A percentile compares a stretch with the other conserved stretches of the same genome.
Evolutionary conservation across 352 stramenopile species (phyloP).

Genomic region (Elongisporangium senticosum): DNA sequence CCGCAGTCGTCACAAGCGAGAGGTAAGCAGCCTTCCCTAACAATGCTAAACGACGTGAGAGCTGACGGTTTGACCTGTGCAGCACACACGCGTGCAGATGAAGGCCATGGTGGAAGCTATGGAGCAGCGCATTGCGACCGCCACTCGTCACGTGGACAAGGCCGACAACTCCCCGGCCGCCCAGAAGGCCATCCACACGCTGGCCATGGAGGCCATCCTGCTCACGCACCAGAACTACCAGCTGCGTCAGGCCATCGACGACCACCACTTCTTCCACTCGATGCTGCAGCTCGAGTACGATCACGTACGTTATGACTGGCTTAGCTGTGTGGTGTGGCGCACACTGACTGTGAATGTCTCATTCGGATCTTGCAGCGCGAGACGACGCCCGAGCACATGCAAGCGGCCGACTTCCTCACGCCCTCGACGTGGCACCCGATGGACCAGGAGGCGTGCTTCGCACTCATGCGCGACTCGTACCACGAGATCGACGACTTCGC

Average conservation of each 20-base stretch:
- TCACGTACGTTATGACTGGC: conserved; percentile 24
- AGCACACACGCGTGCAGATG: conserved; percentile 52
- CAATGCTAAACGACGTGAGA: conserved; percentile 6
- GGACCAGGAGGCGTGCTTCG: conserved; percentile 27
- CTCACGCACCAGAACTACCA: conserved; percentile 50
- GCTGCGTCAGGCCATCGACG: conserved; percentile 38
- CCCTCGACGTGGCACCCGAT: conserved; percentile 32
- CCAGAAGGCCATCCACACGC: conserved; percentile 24
- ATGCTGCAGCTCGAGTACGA: conserved; percentile 58
- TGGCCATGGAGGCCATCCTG: conserved; percentile 33
- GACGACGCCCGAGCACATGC: conserved; percentile 18
- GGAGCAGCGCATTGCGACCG: conserved; percentile 32
- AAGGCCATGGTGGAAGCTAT: conserved; percentile 35
- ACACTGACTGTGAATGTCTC: background rate
- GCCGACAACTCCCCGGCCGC: conserved; percentile 4
- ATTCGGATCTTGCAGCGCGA: conserved; percentile 21
- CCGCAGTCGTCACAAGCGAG: conserved; percentile 42
- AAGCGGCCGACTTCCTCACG: conserved; percentile 18
- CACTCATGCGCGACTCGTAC: conserved; percentile 47
- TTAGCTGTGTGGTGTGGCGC: background rate
- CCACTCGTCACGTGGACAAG: conserved; percentile 9
- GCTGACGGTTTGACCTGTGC: conserved; percentile 5
- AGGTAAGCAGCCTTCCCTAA: conserved; percentile 17
- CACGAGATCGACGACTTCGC: conserved; percentile 44
- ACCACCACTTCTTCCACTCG: conserved; percentile 53